Evolutionary conservation across 2,329 filamentous ascomycete species (phyloP).

Genomic region (Pseudogymnoascus sp.): DNA sequence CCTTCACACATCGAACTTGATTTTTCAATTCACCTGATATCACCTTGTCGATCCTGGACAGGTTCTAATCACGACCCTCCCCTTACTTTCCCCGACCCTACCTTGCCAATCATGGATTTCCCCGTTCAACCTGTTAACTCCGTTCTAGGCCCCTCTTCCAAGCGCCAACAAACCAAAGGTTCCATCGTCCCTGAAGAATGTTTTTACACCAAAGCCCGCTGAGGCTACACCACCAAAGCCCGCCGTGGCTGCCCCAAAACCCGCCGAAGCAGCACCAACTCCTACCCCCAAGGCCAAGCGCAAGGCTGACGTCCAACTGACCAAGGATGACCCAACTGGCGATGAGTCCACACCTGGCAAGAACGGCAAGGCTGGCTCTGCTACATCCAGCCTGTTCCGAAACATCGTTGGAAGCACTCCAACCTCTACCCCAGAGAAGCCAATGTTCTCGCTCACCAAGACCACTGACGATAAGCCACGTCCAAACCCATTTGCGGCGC

Average conservation of each 20-base stretch:
- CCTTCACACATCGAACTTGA: not conserved
- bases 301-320: constrained; percentile 25
- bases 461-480: constrained; percentile 13
- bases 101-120: not conserved
- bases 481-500: constrained; percentile 22
- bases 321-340: constrained; percentile 20
- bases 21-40: not conserved
- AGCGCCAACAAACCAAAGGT: not conserved
- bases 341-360: constrained; percentile 8
- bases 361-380: constrained; percentile 17
- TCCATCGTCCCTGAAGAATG: not conserved
- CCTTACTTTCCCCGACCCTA: not conserved
- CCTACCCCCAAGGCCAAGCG: constrained; percentile 21
- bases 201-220: constrained; percentile 8
- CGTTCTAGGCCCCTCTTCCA: constrained; percentile 5
- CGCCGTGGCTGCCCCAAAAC: not conserved
- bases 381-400: constrained; percentile 26
- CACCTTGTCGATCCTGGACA: not conserved
- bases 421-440: constrained; percentile 18
- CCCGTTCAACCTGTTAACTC: not conserved
- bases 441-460: constrained; percentile 11
- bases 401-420: constrained; percentile 21
- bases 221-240: constrained; percentile 6
- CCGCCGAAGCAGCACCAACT: constrained; percentile 3
- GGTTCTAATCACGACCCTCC: not conserved